Evolutionary conservation across 139 green algal genomes (phyloP), one percentile per base, ranked within the genome.

Genomic region (Coccomyxa sp.): DNA sequence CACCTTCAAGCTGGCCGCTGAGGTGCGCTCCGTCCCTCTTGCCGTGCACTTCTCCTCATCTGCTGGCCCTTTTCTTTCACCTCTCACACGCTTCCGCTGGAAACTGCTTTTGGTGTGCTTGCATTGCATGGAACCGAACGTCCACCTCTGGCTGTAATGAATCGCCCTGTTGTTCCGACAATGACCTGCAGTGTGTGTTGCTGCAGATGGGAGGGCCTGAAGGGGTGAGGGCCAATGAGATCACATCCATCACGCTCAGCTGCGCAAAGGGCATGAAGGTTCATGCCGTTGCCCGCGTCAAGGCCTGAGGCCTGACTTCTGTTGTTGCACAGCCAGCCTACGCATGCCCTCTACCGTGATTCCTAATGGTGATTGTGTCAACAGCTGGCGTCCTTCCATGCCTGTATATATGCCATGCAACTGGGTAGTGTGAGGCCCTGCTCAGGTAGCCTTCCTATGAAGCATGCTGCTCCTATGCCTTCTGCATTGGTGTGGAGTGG

Each of bases 191-290:
- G 44, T 12, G 12, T 12, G 44, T 12, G 44, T 58, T 12, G 14
- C 14, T 29, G 44, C 64, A 71, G 64, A 71, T 71, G 64, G 64
- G 64, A 10, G 64, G 64, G 14, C 29, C 64, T 10, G n/a, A 71
- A 29, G 64, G 64, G 24, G 64, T 71, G 64, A 36, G 14, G 18
- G 64, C 27, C 27, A 29, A 22, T 22, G 64, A 71, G 64, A 22
- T 2, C 64, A 36, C 64, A 38, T 71, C 64, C 27, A 71, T 71
- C 64, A 71, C 64, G 27, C 7, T 71, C 24, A 18, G 24, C 7
- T 71, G 64, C 64, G n/a, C 64, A 22, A 71, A 71, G 29, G 64
- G 64, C 6, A 71, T 71, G 64, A 71, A 71, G 7, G 35, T 71
- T 22, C 50, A 64, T 64, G 50, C 27, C 50, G 18, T 64, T 18